Evolutionary conservation across 2,329 filamentous ascomycete genomes (phyloP), one percentile per base, ranked within the genome.

Genomic region (Metarhizium guizhouense): DNA sequence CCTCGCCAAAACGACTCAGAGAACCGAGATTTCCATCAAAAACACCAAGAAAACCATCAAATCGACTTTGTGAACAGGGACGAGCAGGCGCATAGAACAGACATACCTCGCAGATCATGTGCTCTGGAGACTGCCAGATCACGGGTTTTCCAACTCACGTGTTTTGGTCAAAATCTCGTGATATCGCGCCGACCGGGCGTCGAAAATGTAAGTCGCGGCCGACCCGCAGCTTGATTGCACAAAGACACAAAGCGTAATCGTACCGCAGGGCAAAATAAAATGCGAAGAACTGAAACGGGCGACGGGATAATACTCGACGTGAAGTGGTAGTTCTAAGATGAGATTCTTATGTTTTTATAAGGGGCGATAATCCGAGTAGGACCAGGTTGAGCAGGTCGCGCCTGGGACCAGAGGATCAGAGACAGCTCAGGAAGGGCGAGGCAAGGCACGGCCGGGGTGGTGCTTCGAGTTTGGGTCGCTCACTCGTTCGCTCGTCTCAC

Each of bases 41-140:
- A 47, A 47, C 55, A 47, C 20, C 30, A 34, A 32, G 43, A 45
- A 56, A 51, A 36, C 29, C 57, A 59, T 59, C 59, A 57, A 54
- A 59, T 38, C 11, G 53, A 47, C 57, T 58, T 60, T 59, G 60
- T 53, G 55, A 63, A 48, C 45, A 54, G 34, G 29, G 48, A 47
- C 53, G 53, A 57, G 45, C 50, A 63, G 60, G 60, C 63, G 55
- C 57, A 54, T 59, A 58, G 58, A 61, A 62, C 62, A 64, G 64
- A 72, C 72, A 72, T 74, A 74, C 73, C 72, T 72, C 61, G 65
- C 64, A 68, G 72, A 75, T 75, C 72, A 74, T 74, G 72, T 75
- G 72, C 71, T 68, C 54, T 64, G 62, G 60, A 60, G 61, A 62
- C 60, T 59, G 58, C 62, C 67, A 72, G 70, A 75, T 75, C 72